Percentiles rank a stretch among this genome's conserved stretches.
Evolutionary conservation across 208 protist genomes (phyloP).

Genomic region (Herpetomonas samuelpessoai): DNA sequence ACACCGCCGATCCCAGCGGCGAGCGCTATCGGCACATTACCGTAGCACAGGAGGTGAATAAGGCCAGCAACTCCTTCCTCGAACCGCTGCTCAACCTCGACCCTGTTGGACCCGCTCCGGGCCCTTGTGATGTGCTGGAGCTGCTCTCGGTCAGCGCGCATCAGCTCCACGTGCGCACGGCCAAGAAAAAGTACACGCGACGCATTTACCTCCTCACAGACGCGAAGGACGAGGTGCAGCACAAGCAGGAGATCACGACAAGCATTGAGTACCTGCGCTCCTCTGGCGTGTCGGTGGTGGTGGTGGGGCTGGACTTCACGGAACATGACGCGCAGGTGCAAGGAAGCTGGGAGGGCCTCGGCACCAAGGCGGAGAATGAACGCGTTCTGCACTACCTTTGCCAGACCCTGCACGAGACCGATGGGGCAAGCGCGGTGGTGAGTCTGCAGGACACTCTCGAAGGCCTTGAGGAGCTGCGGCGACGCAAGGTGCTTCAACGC

Average conservation of each 20-base stretch:
- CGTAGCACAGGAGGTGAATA: constrained; percentile 16
- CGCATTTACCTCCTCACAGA: constrained; percentile 89
- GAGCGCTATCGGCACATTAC: constrained; percentile 30
- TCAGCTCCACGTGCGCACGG: constrained; percentile 52
- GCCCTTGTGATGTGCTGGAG: constrained; percentile 74
- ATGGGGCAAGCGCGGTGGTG: constrained; percentile 33
- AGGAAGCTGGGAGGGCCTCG: constrained; percentile 14
- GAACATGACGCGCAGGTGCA: constrained; percentile 15
- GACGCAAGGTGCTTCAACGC: constrained; percentile 41
- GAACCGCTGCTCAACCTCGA: constrained; percentile 14
- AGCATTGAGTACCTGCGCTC: constrained; percentile 40
- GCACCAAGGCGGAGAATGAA: constrained; percentile 61
- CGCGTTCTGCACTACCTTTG: constrained; percentile 55
- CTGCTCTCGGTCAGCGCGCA: constrained; percentile 75
- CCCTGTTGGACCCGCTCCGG: constrained; percentile 5
- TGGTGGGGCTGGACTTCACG: constrained; percentile 73
- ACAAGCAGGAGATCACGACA: constrained; percentile 54
- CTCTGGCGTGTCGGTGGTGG: constrained; percentile 62
- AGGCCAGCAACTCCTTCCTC: constrained; percentile 6
- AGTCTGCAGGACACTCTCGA: constrained; percentile 36
- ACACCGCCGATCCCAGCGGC: constrained; percentile 7
- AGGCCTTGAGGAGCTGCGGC: constrained; percentile 21
- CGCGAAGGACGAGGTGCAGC: constrained; percentile 51
- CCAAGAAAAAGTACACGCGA: constrained; percentile 51
- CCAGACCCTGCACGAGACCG: constrained; percentile 18